Conservation (phyloP, 306 rosid genomes). For the Casuarina glauca region DNA sequence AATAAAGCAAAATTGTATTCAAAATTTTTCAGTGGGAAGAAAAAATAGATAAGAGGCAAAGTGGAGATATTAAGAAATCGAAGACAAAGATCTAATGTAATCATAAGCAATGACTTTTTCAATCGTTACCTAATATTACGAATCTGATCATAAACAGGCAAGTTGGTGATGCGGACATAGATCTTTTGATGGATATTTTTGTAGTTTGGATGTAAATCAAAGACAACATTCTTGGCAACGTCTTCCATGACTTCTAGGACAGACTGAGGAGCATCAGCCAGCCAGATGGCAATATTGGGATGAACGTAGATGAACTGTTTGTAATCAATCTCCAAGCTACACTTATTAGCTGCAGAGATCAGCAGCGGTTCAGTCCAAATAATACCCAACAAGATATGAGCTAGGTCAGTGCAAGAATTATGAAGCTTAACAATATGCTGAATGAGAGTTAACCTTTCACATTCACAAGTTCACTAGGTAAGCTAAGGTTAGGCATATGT, state of each 20-base stretch:
- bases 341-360: constrained; percentile 70
- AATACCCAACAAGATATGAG: neutral
- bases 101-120: neutral
- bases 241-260: constrained; percentile 99
- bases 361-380: constrained; percentile 9
- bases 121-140: constrained; percentile 81
- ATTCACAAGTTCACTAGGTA: constrained; percentile 10
- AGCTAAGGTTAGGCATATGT: neutral
- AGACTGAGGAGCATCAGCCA: constrained; percentile 98
- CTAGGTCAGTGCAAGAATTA: neutral
- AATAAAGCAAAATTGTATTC: constrained; percentile 14
- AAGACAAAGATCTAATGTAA: neutral
- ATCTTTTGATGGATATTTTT: constrained; percentile 81
- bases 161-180: constrained; percentile 83
- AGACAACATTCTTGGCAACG: constrained; percentile 88
- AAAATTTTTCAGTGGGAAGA: neutral
- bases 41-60: constrained; percentile 1
- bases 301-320: constrained; percentile 89
- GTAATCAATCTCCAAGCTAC: constrained; percentile 96
- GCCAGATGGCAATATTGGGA: constrained; percentile 99
- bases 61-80: neutral
- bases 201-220: constrained; percentile 83
- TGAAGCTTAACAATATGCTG: neutral
- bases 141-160: constrained; percentile 96
- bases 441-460: neutral